Conservation (phyloP, 2,329 filamentous ascomycete genomes). For the Dothideomycetes sp. region DNA sequence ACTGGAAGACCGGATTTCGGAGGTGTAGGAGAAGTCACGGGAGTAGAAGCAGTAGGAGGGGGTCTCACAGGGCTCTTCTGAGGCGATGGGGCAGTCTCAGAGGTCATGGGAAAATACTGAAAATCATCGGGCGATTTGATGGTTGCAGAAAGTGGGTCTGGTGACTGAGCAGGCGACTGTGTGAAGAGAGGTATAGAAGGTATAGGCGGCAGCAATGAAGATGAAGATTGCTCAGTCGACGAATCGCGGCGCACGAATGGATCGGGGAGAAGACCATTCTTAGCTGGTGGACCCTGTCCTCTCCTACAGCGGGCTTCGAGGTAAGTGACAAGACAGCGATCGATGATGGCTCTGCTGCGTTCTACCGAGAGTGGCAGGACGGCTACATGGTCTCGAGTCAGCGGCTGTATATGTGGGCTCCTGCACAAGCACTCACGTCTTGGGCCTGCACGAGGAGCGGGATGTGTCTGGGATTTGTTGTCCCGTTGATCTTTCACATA, state of each 20-base stretch:
- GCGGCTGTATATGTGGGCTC: not conserved
- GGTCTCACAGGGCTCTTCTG: constrained; percentile 1
- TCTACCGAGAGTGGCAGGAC: constrained; percentile 47
- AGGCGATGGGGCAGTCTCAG: constrained; percentile 9
- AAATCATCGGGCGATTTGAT: constrained; percentile 13
- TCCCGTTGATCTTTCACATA: constrained; percentile 5
- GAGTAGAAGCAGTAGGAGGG: not conserved
- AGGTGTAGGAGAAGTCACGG: constrained; percentile 9
- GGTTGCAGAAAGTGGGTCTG: constrained; percentile 12
- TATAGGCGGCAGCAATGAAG: not conserved
- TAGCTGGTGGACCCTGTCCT: not conserved
- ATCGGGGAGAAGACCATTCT: not conserved
- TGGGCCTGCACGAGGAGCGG: not conserved
- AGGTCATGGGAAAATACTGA: constrained; percentile 9
- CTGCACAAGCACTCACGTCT: constrained; percentile 1
- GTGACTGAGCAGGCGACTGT: constrained; percentile 1
- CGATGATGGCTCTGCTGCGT: constrained; percentile 49
- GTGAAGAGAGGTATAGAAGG: no score
- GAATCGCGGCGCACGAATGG: constrained; percentile 3
- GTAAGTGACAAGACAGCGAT: constrained; percentile 45
- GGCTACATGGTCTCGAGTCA: not conserved
- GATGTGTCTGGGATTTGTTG: constrained; percentile 2
- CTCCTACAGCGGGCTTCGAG: constrained; percentile 26
- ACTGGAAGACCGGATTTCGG: constrained; percentile 20
- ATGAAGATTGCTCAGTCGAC: not conserved